Evolutionary conservation across 768 basidiomycete species (phyloP), one percentile per base, ranked within the genome.

Genomic region (Gautieria morchelliformis): DNA sequence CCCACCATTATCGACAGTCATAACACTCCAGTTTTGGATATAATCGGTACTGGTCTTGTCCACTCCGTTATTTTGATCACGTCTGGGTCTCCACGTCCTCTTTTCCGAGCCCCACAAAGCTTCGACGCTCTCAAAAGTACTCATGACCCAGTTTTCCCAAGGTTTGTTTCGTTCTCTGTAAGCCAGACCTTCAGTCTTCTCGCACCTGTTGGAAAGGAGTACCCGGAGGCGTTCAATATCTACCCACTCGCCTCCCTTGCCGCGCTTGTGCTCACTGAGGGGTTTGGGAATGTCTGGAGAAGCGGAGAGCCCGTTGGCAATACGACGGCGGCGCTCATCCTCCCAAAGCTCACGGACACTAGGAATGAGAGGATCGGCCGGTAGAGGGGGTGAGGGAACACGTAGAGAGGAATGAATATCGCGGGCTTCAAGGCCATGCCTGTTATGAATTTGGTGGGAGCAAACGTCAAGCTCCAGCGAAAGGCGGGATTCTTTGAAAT

Each of bases 331-430:
- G n/a, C 88, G 81, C 71, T 99, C 95, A 64, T 97, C 93, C 52
- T 94, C 90, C 95, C 95, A 99, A 2, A 98, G 75, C 70, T 97
- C 95, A 60, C 89, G 84, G 47, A 98, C 88, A 64, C 91, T 85
- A 42, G 84, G 75, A 6, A 99, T 87, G 27, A 95, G 78, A 45
- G 89, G 90, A 62, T 89, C 89, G 11, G 76, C 61, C 55, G 82
- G 67, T 15, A 77, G 63, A 42, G 72, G 64, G 19, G 79, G 71
- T 33, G 76, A 69, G 55, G 85, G 81, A 59, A 93, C 88, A 27
- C 67, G 61, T 45, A 85, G 72, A 58, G 81, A 60, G 87, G 85
- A 47, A 85, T 73, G 61, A 30, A 84, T 59, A 60, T 82, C 77
- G 41, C 93, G 83, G 3, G 85, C 73, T 22, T 71, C 64, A 49